Base-by-base conservation (phyloP, 2,329 filamentous ascomycete genomes). In the Nemania sp. region DNA sequence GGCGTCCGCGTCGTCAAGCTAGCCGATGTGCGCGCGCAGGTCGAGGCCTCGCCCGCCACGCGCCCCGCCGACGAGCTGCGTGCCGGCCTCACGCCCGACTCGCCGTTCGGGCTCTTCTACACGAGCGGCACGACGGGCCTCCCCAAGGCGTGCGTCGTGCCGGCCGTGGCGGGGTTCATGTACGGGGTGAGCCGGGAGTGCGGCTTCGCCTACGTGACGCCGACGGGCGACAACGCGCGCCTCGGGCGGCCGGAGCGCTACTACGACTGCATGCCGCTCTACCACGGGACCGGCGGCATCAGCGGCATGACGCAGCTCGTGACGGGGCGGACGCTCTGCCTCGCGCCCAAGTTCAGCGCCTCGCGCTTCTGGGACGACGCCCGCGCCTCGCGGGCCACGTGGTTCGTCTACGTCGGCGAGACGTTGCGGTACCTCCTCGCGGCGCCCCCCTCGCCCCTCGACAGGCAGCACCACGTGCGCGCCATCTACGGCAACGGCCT, bases 341-440 rank as follows among this genome's bases (percentile, higher is more conserved):
- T 90, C 39, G 86, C 84, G 18, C 83, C 82, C 55, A 86, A 82
- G 71, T 93, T 93, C 77, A 89, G 86, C 62, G 86, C 83, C 1
- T 83, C 84, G 0, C 80, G 80, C 17, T 92, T 93, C 78, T 92
- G 90, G 90, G 74, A 77, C 34, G 90, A 93, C 64, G 79, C 92
- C 18, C 83, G 87, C 47, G 87, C 87, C 59, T 87, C 86, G 0
- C 76, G 82, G 13, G 85, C 90, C 0, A 92, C 89, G 0, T 83
- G 85, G 69, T 90, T 92, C 66, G 85, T 90, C 17, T 93, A 93
- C 69, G 90, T 93, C 2, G 90, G 90, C 68, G 90, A 93, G 72
- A 91, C 88, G 0, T 84, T 90, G 6, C 83, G 90, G 0, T 93
- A 92, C 67, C 80, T 93, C 0, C 81, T 92, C 12, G 86, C 89